Conservation (phyloP, 768 basidiomycete genomes). For the Boletus tylopilopsis region DNA sequence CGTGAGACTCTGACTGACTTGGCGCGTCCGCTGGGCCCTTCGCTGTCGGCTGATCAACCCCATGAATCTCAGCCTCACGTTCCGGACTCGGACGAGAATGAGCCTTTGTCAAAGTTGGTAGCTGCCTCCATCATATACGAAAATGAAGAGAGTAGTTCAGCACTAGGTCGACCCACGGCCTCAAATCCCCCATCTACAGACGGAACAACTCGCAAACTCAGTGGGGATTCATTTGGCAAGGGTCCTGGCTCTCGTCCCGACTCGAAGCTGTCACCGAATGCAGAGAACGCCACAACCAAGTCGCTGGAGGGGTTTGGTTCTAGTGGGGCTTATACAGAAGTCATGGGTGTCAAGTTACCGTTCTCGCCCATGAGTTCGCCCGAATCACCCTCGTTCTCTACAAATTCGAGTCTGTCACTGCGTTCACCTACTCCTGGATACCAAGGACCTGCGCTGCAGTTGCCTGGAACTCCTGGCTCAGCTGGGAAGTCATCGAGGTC, state of each 20-base stretch:
- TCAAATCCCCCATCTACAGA: constrained; percentile 28
- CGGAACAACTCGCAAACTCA: constrained; percentile 27
- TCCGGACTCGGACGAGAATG: constrained; percentile 28
- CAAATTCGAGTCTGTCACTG: constrained; percentile 26
- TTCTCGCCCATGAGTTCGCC: constrained; percentile 30
- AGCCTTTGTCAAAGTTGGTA: constrained; percentile 16
- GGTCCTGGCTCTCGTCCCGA: constrained; percentile 34
- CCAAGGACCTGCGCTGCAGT: constrained; percentile 14
- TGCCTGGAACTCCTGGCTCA: constrained; percentile 14
- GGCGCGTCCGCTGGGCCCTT: constrained; percentile 9
- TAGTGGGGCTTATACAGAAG: constrained; percentile 16
- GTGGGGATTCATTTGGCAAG: constrained; percentile 34
- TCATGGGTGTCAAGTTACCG: constrained; percentile 30
- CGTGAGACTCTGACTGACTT: constrained; percentile 27
- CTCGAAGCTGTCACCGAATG: constrained; percentile 35
- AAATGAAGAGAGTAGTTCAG: constrained; percentile 9
- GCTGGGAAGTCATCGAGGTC: constrained; percentile 19
- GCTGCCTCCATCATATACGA: constrained; percentile 22
- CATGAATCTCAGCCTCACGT: constrained; percentile 6
- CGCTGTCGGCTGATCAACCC: constrained; percentile 18
- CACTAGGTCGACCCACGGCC: constrained; percentile 14
- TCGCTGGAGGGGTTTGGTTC: constrained; percentile 17
- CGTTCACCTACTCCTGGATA: constrained; percentile 14
- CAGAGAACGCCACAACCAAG: constrained; percentile 18
- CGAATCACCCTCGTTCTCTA: constrained; percentile 31